Conservation (phyloP, 2,329 filamentous ascomycete genomes). For the Elsinoe necatrix region DNA sequence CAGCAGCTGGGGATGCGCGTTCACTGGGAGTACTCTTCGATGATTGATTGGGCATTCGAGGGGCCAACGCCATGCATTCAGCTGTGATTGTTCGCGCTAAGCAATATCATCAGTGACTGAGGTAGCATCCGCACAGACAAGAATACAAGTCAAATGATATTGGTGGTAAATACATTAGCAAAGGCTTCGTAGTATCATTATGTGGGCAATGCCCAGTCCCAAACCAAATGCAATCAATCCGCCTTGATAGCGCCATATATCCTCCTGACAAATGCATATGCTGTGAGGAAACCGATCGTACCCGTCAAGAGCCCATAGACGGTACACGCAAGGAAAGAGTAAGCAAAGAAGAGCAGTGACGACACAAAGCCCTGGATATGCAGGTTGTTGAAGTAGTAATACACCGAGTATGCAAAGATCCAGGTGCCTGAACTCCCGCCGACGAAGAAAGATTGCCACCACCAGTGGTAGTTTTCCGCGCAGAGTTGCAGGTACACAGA, state of each 20-base stretch:
- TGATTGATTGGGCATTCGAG: not conserved
- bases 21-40: not conserved
- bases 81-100: no score
- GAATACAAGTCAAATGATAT: no score
- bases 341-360: slow-evolving; percentile 74
- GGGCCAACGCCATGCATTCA: no score
- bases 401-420: slow-evolving; percentile 75
- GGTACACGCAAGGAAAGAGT: slow-evolving; percentile 71
- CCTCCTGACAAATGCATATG: slow-evolving; percentile 73
- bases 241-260: slow-evolving; percentile 55
- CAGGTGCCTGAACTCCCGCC: slow-evolving; percentile 69
- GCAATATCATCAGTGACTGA: no score
- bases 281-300: slow-evolving; percentile 74
- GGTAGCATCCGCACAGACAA: no score
- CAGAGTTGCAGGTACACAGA: slow-evolving; percentile 76
- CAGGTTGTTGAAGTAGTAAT: slow-evolving; percentile 74
- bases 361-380: slow-evolving; percentile 75
- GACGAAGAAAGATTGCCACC: slow-evolving; percentile 80
- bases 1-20: slow-evolving; percentile 8
- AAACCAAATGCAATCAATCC: slow-evolving; percentile 22
- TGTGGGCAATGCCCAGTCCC: not conserved
- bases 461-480: slow-evolving; percentile 82
- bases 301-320: slow-evolving; percentile 76
- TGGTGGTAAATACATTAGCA: not conserved
- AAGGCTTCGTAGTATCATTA: slow-evolving; percentile 11